Evolutionary conservation across 2,329 filamentous ascomycete species (phyloP).

Genomic region (Phoma sp.): DNA sequence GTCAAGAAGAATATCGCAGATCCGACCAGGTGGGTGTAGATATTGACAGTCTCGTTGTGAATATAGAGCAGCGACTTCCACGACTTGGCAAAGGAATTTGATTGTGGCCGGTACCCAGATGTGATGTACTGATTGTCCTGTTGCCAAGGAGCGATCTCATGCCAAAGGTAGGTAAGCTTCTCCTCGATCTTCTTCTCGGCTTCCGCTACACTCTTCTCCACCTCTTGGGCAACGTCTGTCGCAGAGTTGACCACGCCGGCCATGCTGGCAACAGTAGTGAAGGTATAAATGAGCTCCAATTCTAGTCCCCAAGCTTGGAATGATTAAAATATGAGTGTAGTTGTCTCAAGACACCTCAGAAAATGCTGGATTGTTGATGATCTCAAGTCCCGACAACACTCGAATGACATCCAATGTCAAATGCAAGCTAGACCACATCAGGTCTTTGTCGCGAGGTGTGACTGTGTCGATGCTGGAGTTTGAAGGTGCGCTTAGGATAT

Average conservation of each 20-base stretch:
- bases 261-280: conserved; percentile 20
- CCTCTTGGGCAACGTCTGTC: conserved; percentile 21
- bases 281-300: not conserved
- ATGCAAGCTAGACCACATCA: conserved; percentile 16
- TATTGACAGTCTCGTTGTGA: conserved; percentile 74
- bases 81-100: conserved; percentile 65
- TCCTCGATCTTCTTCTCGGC: conserved; percentile 44
- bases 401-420: conserved; percentile 2
- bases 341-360: not conserved
- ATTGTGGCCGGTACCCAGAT: conserved; percentile 68
- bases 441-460: conserved; percentile 19
- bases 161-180: conserved; percentile 57
- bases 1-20: conserved; percentile 32
- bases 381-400: not conserved
- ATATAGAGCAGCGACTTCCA: conserved; percentile 65
- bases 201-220: conserved; percentile 15
- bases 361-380: conserved; percentile 1
- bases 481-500: not conserved
- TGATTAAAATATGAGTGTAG: not conserved
- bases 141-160: conserved; percentile 54
- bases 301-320: too few relatives aligned
- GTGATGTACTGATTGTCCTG: conserved; percentile 73
- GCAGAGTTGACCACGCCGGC: conserved; percentile 29
- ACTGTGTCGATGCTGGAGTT: not conserved
- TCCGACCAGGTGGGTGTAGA: conserved; percentile 69